Conservation (phyloP, 2,329 filamentous ascomycete genomes). For the Pseudogymnoascus sp. region DNA sequence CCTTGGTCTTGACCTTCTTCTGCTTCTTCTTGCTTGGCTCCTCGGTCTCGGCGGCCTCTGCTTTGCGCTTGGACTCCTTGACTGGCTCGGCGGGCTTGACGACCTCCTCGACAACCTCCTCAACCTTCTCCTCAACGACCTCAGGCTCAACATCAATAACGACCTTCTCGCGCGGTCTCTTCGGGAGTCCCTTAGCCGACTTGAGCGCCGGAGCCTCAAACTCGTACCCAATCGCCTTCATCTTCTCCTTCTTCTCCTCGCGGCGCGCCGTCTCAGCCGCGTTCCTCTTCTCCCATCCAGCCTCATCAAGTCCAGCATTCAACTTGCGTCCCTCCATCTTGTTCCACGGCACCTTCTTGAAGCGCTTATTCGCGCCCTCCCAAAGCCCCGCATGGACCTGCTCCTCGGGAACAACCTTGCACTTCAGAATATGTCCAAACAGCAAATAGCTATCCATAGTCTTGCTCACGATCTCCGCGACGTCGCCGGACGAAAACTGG, state of each 20-base stretch:
- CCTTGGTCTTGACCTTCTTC: conserved; percentile 19
- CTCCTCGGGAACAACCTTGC: conserved; percentile 67
- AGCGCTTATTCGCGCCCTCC: conserved; percentile 83
- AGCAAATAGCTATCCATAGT: conserved; percentile 98
- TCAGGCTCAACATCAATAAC: conserved; percentile 20
- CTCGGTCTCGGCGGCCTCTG: conserved; percentile 16
- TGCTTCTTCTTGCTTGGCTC: conserved; percentile 10
- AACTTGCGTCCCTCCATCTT: conserved; percentile 73
- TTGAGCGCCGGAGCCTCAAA: conserved; percentile 69
- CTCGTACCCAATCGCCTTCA: conserved; percentile 77
- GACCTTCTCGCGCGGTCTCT: conserved; percentile 27
- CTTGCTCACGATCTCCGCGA: conserved; percentile 85
- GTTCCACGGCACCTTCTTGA: conserved; percentile 82
- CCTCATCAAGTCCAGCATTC: conserved; percentile 62
- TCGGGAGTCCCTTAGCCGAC: conserved; percentile 44
- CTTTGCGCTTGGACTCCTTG: conserved; percentile 24
- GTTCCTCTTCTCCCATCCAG: conserved; percentile 71
- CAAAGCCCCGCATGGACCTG: conserved; percentile 75
- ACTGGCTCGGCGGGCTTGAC: conserved; percentile 20
- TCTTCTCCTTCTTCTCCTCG: conserved; percentile 58
- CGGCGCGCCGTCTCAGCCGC: conserved; percentile 65
- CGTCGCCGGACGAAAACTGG: conserved; percentile 69
- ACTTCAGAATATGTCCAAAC: conserved; percentile 89
- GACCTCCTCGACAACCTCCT: conserved; percentile 12
- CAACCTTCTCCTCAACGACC: conserved; percentile 24